Conservation (phyloP, 352 stramenopile species). For the Phytophthora podocarpi region DNA sequence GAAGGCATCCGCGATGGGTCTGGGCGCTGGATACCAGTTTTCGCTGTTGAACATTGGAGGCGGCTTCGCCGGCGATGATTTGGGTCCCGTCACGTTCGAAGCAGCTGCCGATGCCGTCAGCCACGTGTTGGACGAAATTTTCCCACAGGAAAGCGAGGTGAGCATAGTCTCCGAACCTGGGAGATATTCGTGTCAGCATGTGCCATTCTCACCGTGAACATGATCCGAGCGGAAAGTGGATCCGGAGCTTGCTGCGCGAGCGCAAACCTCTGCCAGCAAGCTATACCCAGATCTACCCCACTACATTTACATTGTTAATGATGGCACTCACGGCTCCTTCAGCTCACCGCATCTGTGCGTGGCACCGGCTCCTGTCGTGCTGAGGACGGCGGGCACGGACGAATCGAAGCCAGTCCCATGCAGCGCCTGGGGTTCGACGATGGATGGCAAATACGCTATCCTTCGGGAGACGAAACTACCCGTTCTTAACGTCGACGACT, state of each 20-base stretch:
- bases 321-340: slow-evolving; percentile 55
- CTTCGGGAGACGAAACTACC: slow-evolving; percentile 42
- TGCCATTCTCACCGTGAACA: slow-evolving; percentile 71
- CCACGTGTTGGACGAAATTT: slow-evolving; percentile 44
- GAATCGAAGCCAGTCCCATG: slow-evolving; percentile 27
- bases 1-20: slow-evolving; percentile 68
- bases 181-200: slow-evolving; percentile 83
- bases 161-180: slow-evolving; percentile 91
- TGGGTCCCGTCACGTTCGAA: slow-evolving; percentile 51
- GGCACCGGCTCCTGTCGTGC: slow-evolving; percentile 10
- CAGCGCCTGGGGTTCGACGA: slow-evolving; percentile 58
- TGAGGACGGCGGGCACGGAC: slow-evolving; percentile 22
- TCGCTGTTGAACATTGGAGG: slow-evolving; percentile 88
- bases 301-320: slow-evolving; percentile 65
- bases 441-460: slow-evolving; percentile 58
- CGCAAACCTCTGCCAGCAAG: slow-evolving; percentile 8
- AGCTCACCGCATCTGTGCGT: slow-evolving; percentile 47
- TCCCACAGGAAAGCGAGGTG: slow-evolving; percentile 50
- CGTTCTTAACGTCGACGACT: slow-evolving; percentile 54
- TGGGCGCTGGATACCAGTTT: slow-evolving; percentile 64
- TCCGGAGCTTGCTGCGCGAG: slow-evolving; percentile 27
- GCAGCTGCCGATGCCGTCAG: slow-evolving; percentile 49
- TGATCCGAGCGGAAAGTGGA: slow-evolving; percentile 66
- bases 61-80: slow-evolving; percentile 74
- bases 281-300: slow-evolving; percentile 26